Evolutionary conservation across 441 rosid genomes (phyloP).

Genomic region (Bruguiera hainesii): DNA sequence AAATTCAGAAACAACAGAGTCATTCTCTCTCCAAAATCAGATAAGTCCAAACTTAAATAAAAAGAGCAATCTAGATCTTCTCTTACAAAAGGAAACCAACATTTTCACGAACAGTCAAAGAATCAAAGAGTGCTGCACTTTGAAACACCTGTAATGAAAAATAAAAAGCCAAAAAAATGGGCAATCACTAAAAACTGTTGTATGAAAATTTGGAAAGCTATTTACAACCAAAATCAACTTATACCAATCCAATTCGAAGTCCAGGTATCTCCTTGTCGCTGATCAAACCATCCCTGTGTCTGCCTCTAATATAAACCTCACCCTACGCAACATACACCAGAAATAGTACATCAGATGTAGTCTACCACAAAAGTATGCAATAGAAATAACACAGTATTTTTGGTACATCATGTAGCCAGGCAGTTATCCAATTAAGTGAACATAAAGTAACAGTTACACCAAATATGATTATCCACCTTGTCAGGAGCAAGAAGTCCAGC

Average conservation of each 20-base stretch:
- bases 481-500: conserved; percentile 99
- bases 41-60: conserved; percentile 2
- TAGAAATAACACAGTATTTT: not conserved
- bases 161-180: not conserved
- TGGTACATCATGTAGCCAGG: not conserved
- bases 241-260: conserved; percentile 92
- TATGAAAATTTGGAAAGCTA: conserved; percentile 5
- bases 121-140: conserved; percentile 97
- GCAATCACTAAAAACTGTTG: conserved; percentile 1
- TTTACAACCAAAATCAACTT: conserved; percentile 3
- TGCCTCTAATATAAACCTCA: conserved; percentile 82
- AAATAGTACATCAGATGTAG: conserved; percentile 6
- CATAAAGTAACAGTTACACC: conserved; percentile 2
- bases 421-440: not conserved
- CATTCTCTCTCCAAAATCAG: not conserved
- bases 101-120: conserved; percentile 91
- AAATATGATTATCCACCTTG: conserved; percentile 41
- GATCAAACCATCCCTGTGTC: conserved; percentile 78
- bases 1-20: conserved; percentile 18
- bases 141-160: conserved; percentile 66
- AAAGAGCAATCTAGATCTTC: conserved; percentile 21
- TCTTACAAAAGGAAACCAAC: conserved; percentile 98
- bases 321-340: conserved; percentile 51
- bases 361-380: not conserved
- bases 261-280: conserved; percentile 81